phyloP scores from a whole-genome alignment of 2,329 filamentous ascomycete species.

The Berkeleyomyces basicola region DNA sequence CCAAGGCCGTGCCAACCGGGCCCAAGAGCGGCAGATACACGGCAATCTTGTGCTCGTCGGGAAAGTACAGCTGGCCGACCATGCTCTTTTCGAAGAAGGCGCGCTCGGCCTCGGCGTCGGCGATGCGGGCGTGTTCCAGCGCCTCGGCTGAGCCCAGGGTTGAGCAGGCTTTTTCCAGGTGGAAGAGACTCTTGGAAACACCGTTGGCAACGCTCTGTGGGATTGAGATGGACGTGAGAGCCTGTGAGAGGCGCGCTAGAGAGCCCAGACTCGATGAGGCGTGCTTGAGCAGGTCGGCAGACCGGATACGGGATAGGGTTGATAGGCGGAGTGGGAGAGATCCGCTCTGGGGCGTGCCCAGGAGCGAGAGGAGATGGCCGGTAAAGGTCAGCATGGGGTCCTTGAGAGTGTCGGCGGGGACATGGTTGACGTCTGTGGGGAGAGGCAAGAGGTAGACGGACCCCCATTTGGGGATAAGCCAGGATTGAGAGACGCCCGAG shows the following conservation, averaged over 20 bases:
- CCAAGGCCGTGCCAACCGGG: slow-evolving; percentile 73
- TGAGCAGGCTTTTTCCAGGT: slow-evolving; percentile 61
- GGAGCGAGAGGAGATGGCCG: slow-evolving; percentile 70
- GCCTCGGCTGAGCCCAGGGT: slow-evolving; percentile 50
- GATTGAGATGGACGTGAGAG: slow-evolving; percentile 80
- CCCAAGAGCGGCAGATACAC: slow-evolving; percentile 87
- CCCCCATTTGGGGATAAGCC: slow-evolving; percentile 95
- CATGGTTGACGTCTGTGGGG: slow-evolving; percentile 27
- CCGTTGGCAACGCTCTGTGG: slow-evolving; percentile 73
- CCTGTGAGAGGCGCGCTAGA: slow-evolving; percentile 66
- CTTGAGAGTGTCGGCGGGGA: slow-evolving; percentile 51
- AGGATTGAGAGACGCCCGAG: slow-evolving; percentile 39
- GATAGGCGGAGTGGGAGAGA: slow-evolving; percentile 75
- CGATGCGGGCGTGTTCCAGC: slow-evolving; percentile 63
- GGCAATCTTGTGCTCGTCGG: slow-evolving; percentile 93
- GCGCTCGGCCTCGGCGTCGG: slow-evolving; percentile 75
- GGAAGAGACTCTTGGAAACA: slow-evolving; percentile 60
- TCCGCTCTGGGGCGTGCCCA: slow-evolving; percentile 68
- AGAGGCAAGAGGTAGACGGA: slow-evolving; percentile 43
- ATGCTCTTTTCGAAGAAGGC: slow-evolving; percentile 98
- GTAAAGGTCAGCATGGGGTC: slow-evolving; percentile 80
- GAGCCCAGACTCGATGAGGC: slow-evolving; percentile 91
- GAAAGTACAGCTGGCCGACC: slow-evolving; percentile 97
- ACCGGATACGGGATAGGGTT: slow-evolving; percentile 69
- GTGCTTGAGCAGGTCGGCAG: slow-evolving; percentile 69